Evolutionary conservation across 768 basidiomycete genomes (phyloP).

Genomic region (Calvatia gigantea): DNA sequence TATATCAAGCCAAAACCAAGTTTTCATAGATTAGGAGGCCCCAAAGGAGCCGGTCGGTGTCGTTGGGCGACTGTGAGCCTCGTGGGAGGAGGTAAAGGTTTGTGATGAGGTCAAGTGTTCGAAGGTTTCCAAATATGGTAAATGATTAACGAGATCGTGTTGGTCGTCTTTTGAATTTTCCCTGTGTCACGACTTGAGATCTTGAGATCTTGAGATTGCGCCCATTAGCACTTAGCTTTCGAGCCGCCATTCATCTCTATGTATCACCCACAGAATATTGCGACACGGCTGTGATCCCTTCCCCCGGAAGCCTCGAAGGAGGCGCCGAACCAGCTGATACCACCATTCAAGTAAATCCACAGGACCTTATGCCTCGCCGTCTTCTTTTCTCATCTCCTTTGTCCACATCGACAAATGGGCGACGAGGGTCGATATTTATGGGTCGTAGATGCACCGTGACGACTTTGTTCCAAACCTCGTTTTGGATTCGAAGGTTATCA

Average conservation of each 20-base stretch:
- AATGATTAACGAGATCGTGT: not conserved
- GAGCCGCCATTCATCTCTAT: no score
- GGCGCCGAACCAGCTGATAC: not conserved
- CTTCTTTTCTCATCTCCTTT: constrained; percentile 9
- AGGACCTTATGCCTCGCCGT: not conserved
- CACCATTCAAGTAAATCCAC: not conserved
- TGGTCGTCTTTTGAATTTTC: not conserved
- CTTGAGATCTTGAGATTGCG: not conserved
- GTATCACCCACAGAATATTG: no score
- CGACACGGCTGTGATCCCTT: no score
- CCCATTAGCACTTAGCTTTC: not conserved
- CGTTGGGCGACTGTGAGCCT: not conserved
- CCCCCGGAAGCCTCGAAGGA: no score
- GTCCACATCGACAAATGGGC: not conserved
- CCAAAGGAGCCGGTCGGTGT: not conserved
- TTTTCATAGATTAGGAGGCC: not conserved
- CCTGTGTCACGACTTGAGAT: not conserved
- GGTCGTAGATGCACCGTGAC: not conserved
- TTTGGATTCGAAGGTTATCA: not conserved
- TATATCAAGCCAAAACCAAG: not conserved
- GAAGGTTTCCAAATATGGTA: constrained; percentile 7
- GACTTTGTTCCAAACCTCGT: not conserved
- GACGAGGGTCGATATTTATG: not conserved
- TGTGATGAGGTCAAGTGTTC: not conserved
- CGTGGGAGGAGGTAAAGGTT: constrained; percentile 1